Conservation (phyloP, 73 alveolate species). For the Tetrahymena thermophila region DNA sequence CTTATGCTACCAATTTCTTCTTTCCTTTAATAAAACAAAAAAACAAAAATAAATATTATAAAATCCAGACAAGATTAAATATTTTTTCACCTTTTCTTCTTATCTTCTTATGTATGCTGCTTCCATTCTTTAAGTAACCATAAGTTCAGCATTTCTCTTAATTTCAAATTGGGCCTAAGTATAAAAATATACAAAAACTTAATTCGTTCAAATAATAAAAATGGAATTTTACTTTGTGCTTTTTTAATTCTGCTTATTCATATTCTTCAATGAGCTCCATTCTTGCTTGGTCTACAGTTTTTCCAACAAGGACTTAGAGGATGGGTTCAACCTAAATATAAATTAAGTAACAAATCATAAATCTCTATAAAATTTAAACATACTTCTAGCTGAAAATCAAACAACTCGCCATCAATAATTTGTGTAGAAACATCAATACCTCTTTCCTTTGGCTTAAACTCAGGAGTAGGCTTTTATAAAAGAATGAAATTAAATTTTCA, state of each 20-base stretch:
- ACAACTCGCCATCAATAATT: slow-evolving; percentile 52
- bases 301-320: slow-evolving; percentile 77
- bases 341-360: slow-evolving; percentile 53
- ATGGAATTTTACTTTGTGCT: slow-evolving; percentile 44
- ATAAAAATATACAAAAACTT: neutral
- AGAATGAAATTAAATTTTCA: too few relatives aligned
- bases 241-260: slow-evolving; percentile 72
- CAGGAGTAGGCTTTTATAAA: slow-evolving; percentile 62
- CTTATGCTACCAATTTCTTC: slow-evolving; percentile 61
- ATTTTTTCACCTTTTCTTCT: slow-evolving; percentile 57
- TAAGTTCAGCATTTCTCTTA: slow-evolving; percentile 78
- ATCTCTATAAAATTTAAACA: neutral
- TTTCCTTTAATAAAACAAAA: slow-evolving; percentile 8
- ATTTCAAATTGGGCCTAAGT: slow-evolving; percentile 64
- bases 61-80: neutral
- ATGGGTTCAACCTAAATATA: slow-evolving; percentile 88
- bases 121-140: slow-evolving; percentile 88
- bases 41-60: neutral
- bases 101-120: slow-evolving; percentile 78
- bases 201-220: neutral
- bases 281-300: slow-evolving; percentile 83
- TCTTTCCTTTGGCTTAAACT: slow-evolving; percentile 73
- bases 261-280: slow-evolving; percentile 94
- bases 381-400: slow-evolving; percentile 41
- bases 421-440: slow-evolving; percentile 86